These are phyloP conservation scores for Clarireedia paspali DNA, from an alignment of 2,329 filamentous ascomycete species.

Conservation along the genomic window DNA sequence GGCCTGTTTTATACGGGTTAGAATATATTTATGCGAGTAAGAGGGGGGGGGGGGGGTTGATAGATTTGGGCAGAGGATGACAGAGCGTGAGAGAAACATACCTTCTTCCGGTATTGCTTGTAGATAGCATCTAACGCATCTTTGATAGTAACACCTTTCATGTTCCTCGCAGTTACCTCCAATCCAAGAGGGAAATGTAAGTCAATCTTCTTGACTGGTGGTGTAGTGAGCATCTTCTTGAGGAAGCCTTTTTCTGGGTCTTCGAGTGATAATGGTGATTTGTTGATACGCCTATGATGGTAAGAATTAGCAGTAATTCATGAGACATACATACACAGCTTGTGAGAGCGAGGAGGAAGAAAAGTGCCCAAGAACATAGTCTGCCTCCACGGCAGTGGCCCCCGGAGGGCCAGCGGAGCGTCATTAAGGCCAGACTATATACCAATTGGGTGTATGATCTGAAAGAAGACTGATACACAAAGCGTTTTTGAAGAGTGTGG, in stretches of 20 bases:
- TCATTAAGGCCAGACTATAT: neutral
- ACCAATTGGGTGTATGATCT: neutral
- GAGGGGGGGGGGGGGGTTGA: neutral
- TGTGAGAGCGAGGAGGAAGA: neutral
- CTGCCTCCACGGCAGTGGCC: neutral
- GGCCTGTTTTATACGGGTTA: conserved; percentile 44
- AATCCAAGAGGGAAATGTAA: conserved; percentile 84
- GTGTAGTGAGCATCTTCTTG: conserved; percentile 71
- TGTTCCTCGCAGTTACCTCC: conserved; percentile 81
- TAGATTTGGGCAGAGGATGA: neutral
- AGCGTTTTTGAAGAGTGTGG: neutral
- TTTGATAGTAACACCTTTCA: conserved; percentile 95
- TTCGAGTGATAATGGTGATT: conserved; percentile 67
- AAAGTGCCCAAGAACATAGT: neutral
- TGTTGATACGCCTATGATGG: conserved; percentile 79
- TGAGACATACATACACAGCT: conserved; percentile 6
- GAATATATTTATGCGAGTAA: conserved; percentile 10
- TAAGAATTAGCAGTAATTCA: conserved; percentile 3
- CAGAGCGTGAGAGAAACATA: conserved; percentile 36
- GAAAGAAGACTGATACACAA: neutral
- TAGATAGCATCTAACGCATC: conserved; percentile 92
- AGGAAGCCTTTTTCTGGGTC: conserved; percentile 65
- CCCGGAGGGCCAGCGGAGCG: neutral
- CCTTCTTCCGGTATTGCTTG: conserved; percentile 96
- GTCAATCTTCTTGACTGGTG: conserved; percentile 89